A percentile compares a stretch with the other conserved stretches of the same genome.
Evolutionary conservation across 1,139 yeast genomes (phyloP).

Genomic region (Candida sojae): DNA sequence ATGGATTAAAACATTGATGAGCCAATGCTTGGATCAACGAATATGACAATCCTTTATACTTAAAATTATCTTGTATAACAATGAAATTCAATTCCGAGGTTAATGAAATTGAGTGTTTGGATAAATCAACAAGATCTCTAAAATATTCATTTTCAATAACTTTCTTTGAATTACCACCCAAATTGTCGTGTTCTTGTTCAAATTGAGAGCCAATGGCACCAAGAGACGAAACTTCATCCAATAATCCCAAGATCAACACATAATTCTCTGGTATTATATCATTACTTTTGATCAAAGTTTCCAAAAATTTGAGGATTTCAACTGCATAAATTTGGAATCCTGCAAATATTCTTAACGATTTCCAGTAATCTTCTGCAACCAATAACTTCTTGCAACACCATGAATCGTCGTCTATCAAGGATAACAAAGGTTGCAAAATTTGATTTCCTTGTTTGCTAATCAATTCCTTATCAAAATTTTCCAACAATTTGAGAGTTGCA

Average conservation of each 20-base stretch:
- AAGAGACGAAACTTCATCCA: slow-evolving; percentile 80
- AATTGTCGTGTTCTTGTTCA: slow-evolving; percentile 59
- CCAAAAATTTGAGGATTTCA: slow-evolving; percentile 52
- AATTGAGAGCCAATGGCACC: slow-evolving; percentile 81
- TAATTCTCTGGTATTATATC: slow-evolving; percentile 53
- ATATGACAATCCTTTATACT: slow-evolving; percentile 43
- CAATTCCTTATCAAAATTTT: slow-evolving; percentile 37
- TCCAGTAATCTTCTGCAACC: slow-evolving; percentile 62
- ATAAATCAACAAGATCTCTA: slow-evolving; percentile 55
- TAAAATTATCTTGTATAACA: slow-evolving; percentile 25
- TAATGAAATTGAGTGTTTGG: slow-evolving; percentile 62
- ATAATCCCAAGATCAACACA: slow-evolving; percentile 63
- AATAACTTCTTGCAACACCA: slow-evolving; percentile 45
- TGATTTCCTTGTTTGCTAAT: slow-evolving; percentile 51
- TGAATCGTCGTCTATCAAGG: slow-evolving; percentile 50
- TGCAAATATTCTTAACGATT: slow-evolving; percentile 56
- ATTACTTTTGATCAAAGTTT: slow-evolving; percentile 37
- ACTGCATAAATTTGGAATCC: slow-evolving; percentile 54
- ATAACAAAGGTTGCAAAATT: slow-evolving; percentile 54
- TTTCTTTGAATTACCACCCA: slow-evolving; percentile 17
- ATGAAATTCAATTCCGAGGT: slow-evolving; percentile 51
- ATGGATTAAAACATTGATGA: slow-evolving; percentile 87
- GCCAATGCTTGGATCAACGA: slow-evolving; percentile 78
- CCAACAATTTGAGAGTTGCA: slow-evolving; percentile 26
- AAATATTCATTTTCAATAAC: slow-evolving; percentile 35